Evolutionary conservation across 805 yeast species (phyloP).

Genomic region (Cyberlindnera petersonii): DNA sequence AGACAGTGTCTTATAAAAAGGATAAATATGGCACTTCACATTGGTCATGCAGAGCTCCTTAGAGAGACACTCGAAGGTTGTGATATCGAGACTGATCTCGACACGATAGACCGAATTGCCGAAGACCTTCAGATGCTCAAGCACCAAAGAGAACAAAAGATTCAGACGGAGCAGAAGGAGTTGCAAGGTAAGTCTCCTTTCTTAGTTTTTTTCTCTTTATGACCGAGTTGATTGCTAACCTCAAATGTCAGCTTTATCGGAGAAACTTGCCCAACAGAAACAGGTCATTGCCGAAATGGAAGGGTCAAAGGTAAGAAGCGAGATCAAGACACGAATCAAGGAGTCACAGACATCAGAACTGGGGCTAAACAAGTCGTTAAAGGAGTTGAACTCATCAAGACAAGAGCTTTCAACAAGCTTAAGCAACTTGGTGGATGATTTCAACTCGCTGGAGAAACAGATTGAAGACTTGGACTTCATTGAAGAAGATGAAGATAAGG

Average conservation of each 20-base stretch:
- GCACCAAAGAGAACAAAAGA: conserved; percentile 29
- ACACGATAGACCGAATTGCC: conserved; percentile 41
- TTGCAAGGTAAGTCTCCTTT: conserved; percentile 14
- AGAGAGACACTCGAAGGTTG: conserved; percentile 44
- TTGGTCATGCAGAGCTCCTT: conserved; percentile 28
- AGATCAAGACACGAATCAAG: conserved; percentile 31
- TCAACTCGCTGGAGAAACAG: conserved; percentile 34
- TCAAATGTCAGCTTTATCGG: conserved; percentile 13
- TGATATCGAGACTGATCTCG: conserved; percentile 49
- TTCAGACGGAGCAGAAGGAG: conserved; percentile 21
- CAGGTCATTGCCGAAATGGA: conserved; percentile 25
- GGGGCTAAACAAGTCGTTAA: conserved; percentile 47
- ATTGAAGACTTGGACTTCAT: conserved; percentile 30
- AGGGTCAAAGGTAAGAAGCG: conserved; percentile 28
- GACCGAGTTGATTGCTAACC: conserved; percentile 1
- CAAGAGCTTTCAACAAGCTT: conserved; percentile 36
- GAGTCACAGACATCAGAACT: conserved; percentile 44
- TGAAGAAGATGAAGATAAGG: conserved; percentile 33
- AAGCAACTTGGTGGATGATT: conserved; percentile 35
- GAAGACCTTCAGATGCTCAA: conserved; percentile 33
- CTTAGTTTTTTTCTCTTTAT: background rate
- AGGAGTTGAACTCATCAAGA: conserved; percentile 44
- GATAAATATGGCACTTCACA: conserved; percentile 7
- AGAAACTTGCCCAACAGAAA: conserved; percentile 15
- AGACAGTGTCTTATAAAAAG: too few relatives aligned